Conservation (phyloP, 2,329 filamentous ascomycete genomes). For the Ascochyta rabiei region DNA sequence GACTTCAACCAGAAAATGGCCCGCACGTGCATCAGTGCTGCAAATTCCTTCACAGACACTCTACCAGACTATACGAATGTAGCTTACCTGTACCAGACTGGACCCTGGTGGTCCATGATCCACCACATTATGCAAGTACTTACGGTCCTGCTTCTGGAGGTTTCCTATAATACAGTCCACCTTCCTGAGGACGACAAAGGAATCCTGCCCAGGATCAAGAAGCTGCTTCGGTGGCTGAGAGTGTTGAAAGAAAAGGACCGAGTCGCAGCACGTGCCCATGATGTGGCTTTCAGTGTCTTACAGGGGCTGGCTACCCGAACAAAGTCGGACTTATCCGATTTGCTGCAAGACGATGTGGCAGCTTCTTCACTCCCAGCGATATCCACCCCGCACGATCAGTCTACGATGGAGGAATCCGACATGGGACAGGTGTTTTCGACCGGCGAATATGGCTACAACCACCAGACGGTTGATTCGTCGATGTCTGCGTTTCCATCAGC, state of each 20-base stretch:
- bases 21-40: conserved; percentile 43
- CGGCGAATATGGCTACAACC: no score
- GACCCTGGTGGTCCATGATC: conserved; percentile 50
- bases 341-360: no score
- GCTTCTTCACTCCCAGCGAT: no score
- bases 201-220: background rate
- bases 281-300: no score
- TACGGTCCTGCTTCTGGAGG: conserved; percentile 46
- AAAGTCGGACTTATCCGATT: no score
- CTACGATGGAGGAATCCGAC: no score
- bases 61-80: conserved; percentile 37
- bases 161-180: conserved; percentile 36
- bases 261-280: background rate
- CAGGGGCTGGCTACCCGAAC: no score
- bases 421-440: no score
- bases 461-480: no score
- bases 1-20: conserved; percentile 41
- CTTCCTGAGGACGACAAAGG: background rate
- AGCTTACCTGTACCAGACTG: conserved; percentile 21
- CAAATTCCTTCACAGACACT: conserved; percentile 36
- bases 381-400: no score
- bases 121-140: conserved; percentile 49
- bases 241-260: background rate
- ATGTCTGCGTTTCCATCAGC: no score
- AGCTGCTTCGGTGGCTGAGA: background rate